phyloP scores from a whole-genome alignment of 75 land plant species.

The Larix kaempferi region DNA sequence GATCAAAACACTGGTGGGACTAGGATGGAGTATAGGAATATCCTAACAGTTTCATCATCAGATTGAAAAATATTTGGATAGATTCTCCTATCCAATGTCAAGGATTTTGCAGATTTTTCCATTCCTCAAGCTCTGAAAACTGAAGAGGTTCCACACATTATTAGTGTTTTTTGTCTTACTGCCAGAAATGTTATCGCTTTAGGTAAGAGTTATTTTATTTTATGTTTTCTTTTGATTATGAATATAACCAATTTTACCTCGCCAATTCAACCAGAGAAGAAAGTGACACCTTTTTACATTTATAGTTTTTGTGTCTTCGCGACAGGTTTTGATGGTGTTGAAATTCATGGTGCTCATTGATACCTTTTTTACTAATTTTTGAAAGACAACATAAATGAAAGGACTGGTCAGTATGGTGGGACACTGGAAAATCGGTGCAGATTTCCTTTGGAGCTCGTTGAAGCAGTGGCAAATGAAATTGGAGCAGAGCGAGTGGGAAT shows the following conservation, averaged over 20 bases:
- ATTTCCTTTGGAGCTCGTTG: constrained; percentile 33
- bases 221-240: no score
- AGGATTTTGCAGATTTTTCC: constrained; percentile 20
- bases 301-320: not conserved
- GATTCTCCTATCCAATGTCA: constrained; percentile 1
- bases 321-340: constrained; percentile 51
- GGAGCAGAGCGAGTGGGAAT: constrained; percentile 45
- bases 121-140: constrained; percentile 35
- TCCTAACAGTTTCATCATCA: constrained; percentile 32
- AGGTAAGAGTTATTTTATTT: constrained; percentile 1
- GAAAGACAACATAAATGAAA: constrained; percentile 35
- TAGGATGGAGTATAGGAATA: no score
- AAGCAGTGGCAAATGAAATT: constrained; percentile 37
- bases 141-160: constrained; percentile 35
- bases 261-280: no score
- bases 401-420: constrained; percentile 38
- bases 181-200: constrained; percentile 40
- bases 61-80: constrained; percentile 22
- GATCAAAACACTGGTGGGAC: constrained; percentile 38
- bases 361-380: constrained; percentile 39
- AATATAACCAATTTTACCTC: no score
- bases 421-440: constrained; percentile 44
- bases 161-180: constrained; percentile 36
- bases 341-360: constrained; percentile 40
- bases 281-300: no score